phyloP scores from a whole-genome alignment of 805 yeast genomes.

The Barnettozyma sucrosica region DNA sequence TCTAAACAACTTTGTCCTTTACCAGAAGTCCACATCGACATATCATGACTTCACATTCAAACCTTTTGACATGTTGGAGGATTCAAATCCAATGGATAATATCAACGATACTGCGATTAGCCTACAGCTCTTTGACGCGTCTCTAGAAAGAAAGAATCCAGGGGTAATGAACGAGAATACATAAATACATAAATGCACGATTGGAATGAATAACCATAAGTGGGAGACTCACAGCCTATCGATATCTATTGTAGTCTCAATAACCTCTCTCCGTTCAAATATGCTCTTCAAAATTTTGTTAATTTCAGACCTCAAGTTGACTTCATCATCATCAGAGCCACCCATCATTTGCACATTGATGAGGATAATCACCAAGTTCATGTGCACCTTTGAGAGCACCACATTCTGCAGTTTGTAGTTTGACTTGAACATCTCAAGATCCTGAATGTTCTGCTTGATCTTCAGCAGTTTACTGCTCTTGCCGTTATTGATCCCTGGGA shows the following conservation, averaged over 20 bases:
- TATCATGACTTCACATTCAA: slow-evolving; percentile 36
- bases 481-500: slow-evolving; percentile 40
- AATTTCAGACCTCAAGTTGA: slow-evolving; percentile 45
- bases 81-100: slow-evolving; percentile 41
- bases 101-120: slow-evolving; percentile 50
- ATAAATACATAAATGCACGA: background rate
- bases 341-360: slow-evolving; percentile 54
- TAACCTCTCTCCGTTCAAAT: slow-evolving; percentile 17
- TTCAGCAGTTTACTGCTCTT: slow-evolving; percentile 32
- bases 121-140: slow-evolving; percentile 48
- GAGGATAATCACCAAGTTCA: slow-evolving; percentile 52
- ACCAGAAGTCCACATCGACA: slow-evolving; percentile 23
- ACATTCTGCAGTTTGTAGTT: slow-evolving; percentile 42
- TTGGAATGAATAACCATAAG: no score
- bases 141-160: slow-evolving; percentile 43
- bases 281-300: slow-evolving; percentile 35
- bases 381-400: slow-evolving; percentile 56
- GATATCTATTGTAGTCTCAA: slow-evolving; percentile 42
- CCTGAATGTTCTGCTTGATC: slow-evolving; percentile 41
- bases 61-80: slow-evolving; percentile 56
- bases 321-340: slow-evolving; percentile 68
- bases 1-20: slow-evolving; percentile 22
- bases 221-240: slow-evolving; percentile 24
- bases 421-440: slow-evolving; percentile 46
- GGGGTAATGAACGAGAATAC: background rate